phyloP scores from a whole-genome alignment of 2,329 filamentous ascomycete species.

The Cryphonectria carpinicola region DNA sequence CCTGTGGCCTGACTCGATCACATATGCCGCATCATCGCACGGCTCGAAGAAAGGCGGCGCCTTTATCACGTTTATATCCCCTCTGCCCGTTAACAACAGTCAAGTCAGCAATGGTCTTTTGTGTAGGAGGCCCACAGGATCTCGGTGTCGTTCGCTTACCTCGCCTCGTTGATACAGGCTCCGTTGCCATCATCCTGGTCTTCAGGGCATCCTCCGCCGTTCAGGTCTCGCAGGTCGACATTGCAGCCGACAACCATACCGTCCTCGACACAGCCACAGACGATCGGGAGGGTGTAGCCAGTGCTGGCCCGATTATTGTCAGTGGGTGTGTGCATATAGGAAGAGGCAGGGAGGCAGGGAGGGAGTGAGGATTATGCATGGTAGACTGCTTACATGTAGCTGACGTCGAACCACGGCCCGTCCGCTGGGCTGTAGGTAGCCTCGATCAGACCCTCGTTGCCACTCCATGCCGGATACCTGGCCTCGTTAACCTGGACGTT shows the following conservation, averaged over 20 bases:
- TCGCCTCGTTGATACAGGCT: conserved; percentile 2
- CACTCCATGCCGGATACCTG: not conserved
- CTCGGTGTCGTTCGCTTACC: not conserved
- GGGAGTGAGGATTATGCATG: too few species aligned
- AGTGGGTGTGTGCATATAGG: not conserved
- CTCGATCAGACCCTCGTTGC: conserved; percentile 3
- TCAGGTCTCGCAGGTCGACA: not conserved
- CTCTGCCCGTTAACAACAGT: not conserved
- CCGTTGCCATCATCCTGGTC: not conserved
- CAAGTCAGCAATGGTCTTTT: not conserved
- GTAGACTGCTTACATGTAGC: not conserved
- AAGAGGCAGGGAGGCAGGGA: not conserved
- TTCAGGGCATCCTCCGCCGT: not conserved
- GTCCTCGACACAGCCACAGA: conserved; percentile 1
- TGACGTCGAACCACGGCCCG: not conserved
- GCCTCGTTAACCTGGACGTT: not conserved
- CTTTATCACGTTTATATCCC: not conserved
- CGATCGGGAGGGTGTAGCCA: conserved; percentile 6
- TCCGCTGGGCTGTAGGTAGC: not conserved
- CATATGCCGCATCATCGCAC: not conserved
- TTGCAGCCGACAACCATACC: conserved; percentile 3
- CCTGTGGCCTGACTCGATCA: conserved; percentile 1
- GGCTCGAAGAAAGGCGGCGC: not conserved
- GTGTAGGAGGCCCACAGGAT: too few species aligned
- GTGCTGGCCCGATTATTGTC: not conserved